phyloP scores from a whole-genome alignment of 2,329 filamentous ascomycete species.

The Aschersonia sp. region DNA sequence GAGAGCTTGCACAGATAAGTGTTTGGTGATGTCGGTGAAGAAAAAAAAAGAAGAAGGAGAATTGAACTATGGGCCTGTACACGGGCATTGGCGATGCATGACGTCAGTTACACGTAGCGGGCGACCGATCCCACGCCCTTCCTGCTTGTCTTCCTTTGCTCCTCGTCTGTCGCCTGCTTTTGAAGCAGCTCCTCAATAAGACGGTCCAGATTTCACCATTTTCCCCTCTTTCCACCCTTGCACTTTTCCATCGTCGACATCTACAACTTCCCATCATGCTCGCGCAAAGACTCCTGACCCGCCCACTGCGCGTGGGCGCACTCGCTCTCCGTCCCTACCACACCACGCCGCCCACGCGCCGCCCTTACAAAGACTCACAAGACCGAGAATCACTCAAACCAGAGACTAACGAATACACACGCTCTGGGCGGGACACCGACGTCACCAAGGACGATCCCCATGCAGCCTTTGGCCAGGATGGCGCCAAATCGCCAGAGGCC shows the following conservation, averaged over 20 bases:
- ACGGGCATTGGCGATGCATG: background rate
- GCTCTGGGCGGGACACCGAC: conserved; percentile 50
- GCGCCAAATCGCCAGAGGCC: conserved; percentile 48
- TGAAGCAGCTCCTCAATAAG: no score
- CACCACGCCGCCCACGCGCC: conserved; percentile 10
- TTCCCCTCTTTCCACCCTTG: no score
- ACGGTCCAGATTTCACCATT: no score
- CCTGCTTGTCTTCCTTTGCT: background rate
- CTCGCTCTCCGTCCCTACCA: conserved; percentile 15
- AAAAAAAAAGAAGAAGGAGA: no score
- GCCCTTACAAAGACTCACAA: conserved; percentile 35
- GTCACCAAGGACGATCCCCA: conserved; percentile 33
- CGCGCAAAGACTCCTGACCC: background rate
- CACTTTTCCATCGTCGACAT: background rate
- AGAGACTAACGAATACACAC: conserved; percentile 49
- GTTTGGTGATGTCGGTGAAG: no score
- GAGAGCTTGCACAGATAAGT: no score
- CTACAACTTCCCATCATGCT: background rate
- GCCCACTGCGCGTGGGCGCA: background rate
- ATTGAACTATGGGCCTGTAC: no score
- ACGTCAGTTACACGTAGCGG: background rate
- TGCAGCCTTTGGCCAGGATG: conserved; percentile 53
- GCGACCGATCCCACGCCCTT: background rate
- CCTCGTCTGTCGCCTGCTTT: background rate
- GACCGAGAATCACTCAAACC: conserved; percentile 52